phyloP scores from a whole-genome alignment of 2,329 filamentous ascomycete genomes.

The Colletotrichum sp. region DNA sequence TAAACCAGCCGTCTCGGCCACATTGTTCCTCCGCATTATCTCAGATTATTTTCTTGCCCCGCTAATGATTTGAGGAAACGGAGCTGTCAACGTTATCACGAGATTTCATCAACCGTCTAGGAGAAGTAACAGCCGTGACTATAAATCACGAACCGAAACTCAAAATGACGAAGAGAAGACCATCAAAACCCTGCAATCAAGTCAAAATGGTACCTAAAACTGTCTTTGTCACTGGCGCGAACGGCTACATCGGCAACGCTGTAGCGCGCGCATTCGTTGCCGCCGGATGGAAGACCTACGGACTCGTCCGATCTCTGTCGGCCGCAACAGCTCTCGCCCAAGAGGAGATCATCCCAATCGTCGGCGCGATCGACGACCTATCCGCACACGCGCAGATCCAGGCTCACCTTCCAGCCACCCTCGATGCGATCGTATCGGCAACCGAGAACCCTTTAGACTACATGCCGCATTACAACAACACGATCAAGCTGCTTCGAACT shows the following conservation, averaged over 20 bases:
- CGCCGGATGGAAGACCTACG: conserved; percentile 50
- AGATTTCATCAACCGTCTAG: too few species aligned
- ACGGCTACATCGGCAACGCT: conserved; percentile 52
- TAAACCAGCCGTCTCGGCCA: not conserved
- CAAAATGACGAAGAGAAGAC: not conserved
- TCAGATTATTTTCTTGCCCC: not conserved
- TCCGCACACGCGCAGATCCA: conserved; percentile 31
- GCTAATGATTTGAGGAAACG: not conserved
- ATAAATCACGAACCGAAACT: not conserved
- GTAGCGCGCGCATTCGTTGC: conserved; percentile 49
- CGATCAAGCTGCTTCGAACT: conserved; percentile 35
- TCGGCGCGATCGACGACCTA: conserved; percentile 41
- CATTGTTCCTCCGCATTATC: not conserved
- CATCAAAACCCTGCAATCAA: not conserved
- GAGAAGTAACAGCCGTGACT: too few species aligned
- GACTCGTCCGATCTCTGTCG: conserved; percentile 42
- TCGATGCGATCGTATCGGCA: conserved; percentile 49
- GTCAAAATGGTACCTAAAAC: conserved; percentile 24
- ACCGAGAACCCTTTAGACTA: conserved; percentile 47
- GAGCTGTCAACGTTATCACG: not conserved
- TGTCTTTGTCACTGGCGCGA: conserved; percentile 53
- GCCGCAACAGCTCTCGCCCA: conserved; percentile 32
- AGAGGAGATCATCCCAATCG: conserved; percentile 44
- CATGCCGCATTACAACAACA: conserved; percentile 40
- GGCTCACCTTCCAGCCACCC: conserved; percentile 27